A percentile compares a stretch with the other conserved stretches of the same genome.
Evolutionary conservation across 2,329 filamentous ascomycete species (phyloP).

Genomic region (Coniochaeta sp.): DNA sequence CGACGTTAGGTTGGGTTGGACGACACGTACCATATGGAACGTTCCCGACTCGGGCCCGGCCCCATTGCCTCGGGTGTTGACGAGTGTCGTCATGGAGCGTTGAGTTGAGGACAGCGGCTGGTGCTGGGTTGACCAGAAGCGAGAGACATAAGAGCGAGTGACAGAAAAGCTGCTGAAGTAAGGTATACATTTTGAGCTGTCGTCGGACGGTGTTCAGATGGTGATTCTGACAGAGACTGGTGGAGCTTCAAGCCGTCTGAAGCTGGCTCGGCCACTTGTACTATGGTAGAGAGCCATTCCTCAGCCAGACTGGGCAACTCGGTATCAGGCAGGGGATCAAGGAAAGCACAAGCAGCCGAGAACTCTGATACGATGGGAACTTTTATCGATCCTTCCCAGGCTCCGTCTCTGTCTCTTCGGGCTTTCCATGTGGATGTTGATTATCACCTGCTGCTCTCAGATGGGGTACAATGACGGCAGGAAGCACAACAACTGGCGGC

Average conservation of each 20-base stretch:
- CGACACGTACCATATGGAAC: constrained; percentile 1
- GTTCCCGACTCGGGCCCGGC: background rate
- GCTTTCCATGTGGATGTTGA: background rate
- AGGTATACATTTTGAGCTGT: background rate
- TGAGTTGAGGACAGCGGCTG: background rate
- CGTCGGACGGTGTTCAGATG: background rate
- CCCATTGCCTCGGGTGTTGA: background rate
- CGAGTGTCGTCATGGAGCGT: background rate
- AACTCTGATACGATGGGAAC: background rate
- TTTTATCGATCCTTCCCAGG: background rate
- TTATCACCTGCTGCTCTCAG: background rate
- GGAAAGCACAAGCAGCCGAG: background rate
- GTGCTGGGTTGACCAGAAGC: background rate
- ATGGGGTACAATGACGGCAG: too few species aligned
- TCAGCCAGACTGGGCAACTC: background rate
- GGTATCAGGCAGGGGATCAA: background rate
- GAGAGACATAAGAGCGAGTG: background rate
- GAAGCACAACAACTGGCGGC: too few species aligned
- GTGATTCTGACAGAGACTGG: background rate
- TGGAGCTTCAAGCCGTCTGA: background rate
- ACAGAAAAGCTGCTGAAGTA: background rate
- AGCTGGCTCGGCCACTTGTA: background rate
- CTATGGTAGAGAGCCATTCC: background rate
- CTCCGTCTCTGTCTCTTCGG: background rate
- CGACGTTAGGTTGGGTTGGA: background rate